Evolutionary conservation across 306 rosid genomes (phyloP), one percentile per base, ranked within the genome.

Genomic region (Vigna unguiculata): DNA sequence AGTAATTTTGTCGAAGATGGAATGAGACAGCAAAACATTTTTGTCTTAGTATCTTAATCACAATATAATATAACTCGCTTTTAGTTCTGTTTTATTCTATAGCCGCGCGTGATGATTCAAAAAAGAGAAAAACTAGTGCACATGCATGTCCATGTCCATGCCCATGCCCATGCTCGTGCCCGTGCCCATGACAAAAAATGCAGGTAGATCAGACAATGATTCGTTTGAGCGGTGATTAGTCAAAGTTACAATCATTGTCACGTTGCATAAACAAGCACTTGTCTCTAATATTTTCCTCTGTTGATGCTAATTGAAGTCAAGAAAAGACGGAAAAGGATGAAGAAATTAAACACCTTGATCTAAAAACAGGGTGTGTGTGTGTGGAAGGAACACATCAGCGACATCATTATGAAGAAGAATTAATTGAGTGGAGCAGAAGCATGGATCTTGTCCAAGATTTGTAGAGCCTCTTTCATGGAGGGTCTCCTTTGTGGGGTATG

Each of bases 401-500:
- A 57, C 84, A 79, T 61, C 53, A 81, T 71, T 70, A 67, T 69
- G 36, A 30, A 9, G 75, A 79, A 62, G 60, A 71, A 71, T 77
- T 12, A 71, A 75, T 64, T 10, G 68, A 32, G 3, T 13, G 54
- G 28, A 62, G 54, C 55, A 16, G 48, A 24, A 13, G 16, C 45
- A 34, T 74, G 32, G 48, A 77, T 75, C 78, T 83, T 87, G 19
- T 89, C 97, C 3, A 95, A 79, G 55, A 85, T 72, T 77, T 90
- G 97, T 14, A 90, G 40, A 13, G 87, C 97, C 75, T 95, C 97
- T 85, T 88, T 95, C 93, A 92, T 95, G 41, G 89, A 79, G 4
- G 96, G 97, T 87, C 99, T 92, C 79, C 83, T 95, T 38, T 88
- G 97, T 46, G 93, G 93, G 45, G 47, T 84, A 75, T 84, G 75